Base-by-base conservation (phyloP, 2,329 filamentous ascomycete genomes). In the Peltaster fructicola region DNA sequence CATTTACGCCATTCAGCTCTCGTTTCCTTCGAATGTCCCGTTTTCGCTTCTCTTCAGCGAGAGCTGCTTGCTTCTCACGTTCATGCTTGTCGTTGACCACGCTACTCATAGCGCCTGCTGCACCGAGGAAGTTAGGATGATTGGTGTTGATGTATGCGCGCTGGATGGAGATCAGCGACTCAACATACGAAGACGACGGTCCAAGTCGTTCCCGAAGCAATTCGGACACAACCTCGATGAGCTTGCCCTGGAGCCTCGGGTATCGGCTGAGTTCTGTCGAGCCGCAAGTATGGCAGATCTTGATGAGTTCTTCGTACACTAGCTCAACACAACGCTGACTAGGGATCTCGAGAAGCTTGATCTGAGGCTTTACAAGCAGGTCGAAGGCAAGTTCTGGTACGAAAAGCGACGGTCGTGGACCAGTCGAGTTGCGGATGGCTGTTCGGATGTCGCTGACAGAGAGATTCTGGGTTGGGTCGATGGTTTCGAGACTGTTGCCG, bases 81-180 rank as follows among this genome's bases (percentile, higher is more conserved):
- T 98, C 88, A 49, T 95, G 82, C 55, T 88, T 92, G 47, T 77
- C 85, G 45, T 71, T 79, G 32, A 98, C 90, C 22, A 98, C 85
- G 23, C 88, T 82, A 38, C 81, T 85, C 88, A 98, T 98, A 34
- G 88, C 88, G 17, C 84, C 85, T 12, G 88, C 85, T 9, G 88
- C 88, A 21, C 88, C 88, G 9, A 95, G 68, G 59, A 98, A 98
- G 53, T 98, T 98, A 23, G 88, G 88, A 49, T 98, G 88, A 46
- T 98, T 98, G 20, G 88, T 98, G 59, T 98, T 98, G 57, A 98
- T 95, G 54, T 98, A 98, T 11, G 88, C 88, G 38, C 88, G 70
- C 54, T 98, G 88, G 32, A 98, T 98, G 14, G 88, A 77, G 37
- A 98, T 98, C 33, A 98, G 63, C 19, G 85, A 95, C 52, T 93